Evolutionary conservation across 805 yeast genomes (phyloP), one percentile per base, ranked within the genome.

Genomic region (Wickerhamiella bombiphila): DNA sequence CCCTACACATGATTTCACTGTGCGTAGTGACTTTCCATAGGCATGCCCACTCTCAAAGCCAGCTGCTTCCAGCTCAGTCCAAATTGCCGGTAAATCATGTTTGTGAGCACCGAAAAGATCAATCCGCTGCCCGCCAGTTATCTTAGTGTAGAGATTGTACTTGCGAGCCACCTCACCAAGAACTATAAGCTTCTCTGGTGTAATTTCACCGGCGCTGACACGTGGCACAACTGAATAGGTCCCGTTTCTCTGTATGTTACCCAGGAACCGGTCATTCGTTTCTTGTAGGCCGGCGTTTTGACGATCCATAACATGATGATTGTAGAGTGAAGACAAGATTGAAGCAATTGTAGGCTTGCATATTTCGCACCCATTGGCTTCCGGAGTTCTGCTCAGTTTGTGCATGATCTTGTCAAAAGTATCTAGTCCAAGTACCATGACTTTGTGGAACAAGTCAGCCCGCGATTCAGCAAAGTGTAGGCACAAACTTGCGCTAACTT

Each of bases 11-110:
- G 63, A 59, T 43, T 59, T 59, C 37, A 59, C 63, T 29, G 58
- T 55, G 34, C 63, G 50, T 39, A 59, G 42, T 19, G 57, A 50
- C 44, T 59, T 59, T 30, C 63, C 63, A 41, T 59, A 59, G 6
- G 59, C 64, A 39, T 59, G 64, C 5, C 64, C 64, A 38, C 60
- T 53, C 39, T 59, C 64, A 40, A 59, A 57, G 2, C 61, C 63
- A 31, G 49, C 51, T 5, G 42, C 40, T 35, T 53, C 50, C 8
- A 58, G 43, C 32, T 57, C 60, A 17, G 49, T 48, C 63, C 63
- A 58, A 15, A 58, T 54, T 7, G 41, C 39, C 2, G 58, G 58
- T 9, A 58, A 42, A 40, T 57, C 60, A 32, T 49, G 54, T 36
- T 57, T 58, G 34, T 47, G 41, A 5, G 59, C 63, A 22, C 63